phyloP scores from a whole-genome alignment of 768 basidiomycete genomes.

The Trametes elegans region DNA sequence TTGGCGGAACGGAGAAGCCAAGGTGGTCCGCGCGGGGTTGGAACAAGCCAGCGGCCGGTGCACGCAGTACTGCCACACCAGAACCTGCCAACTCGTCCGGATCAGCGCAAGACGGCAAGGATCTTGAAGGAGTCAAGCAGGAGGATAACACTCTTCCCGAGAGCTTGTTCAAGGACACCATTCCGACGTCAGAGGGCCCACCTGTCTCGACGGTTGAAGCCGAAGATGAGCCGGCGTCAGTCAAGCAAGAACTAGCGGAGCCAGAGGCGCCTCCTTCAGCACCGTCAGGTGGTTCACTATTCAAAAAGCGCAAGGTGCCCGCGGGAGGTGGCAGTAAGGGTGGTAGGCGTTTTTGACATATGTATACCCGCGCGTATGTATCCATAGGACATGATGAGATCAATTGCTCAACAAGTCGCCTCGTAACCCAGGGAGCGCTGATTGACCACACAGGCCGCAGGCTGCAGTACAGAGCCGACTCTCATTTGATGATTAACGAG shows the following conservation, averaged over 20 bases:
- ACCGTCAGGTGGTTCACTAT: conserved; percentile 20
- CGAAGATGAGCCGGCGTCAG: neutral
- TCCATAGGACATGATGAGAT: neutral
- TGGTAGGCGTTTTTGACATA: conserved; percentile 21
- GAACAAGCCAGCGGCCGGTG: conserved; percentile 27
- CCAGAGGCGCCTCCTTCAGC: conserved; percentile 3
- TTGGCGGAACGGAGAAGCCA: conserved; percentile 16
- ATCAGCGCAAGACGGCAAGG: neutral
- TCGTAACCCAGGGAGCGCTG: no score
- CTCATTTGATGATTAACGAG: no score
- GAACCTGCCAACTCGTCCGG: neutral
- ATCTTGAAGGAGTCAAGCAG: neutral
- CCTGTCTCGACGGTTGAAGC: neutral
- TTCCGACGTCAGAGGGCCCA: neutral
- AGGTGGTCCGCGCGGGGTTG: conserved; percentile 30
- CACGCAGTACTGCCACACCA: neutral
- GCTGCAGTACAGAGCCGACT: no score
- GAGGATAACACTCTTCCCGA: neutral
- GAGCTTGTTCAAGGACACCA: neutral
- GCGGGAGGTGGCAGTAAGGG: conserved; percentile 22
- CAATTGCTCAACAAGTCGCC: no score
- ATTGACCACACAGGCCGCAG: no score
- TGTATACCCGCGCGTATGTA: neutral
- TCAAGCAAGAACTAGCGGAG: conserved; percentile 11
- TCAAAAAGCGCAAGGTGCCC: conserved; percentile 29